Percentiles rank a stretch among this genome's conserved stretches.
Conservation (phyloP, 129 eudicot genomes). For the Flaveria linearis region DNA sequence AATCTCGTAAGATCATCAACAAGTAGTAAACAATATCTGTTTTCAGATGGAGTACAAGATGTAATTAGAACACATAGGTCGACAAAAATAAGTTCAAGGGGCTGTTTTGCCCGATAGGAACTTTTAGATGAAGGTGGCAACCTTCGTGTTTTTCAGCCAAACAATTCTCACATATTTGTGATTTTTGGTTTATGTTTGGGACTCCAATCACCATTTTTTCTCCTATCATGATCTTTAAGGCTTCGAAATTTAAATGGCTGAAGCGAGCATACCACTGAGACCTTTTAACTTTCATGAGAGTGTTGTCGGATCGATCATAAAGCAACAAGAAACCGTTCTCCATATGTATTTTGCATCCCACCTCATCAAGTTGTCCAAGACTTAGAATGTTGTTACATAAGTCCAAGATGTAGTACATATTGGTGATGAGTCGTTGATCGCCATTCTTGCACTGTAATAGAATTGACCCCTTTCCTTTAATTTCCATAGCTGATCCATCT, state of each 20-base stretch:
- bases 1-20: background rate
- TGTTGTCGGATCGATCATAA: too few relatives aligned
- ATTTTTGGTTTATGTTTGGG: background rate
- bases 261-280: background rate
- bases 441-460: background rate
- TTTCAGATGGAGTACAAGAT: background rate
- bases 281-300: too few relatives aligned
- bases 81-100: background rate
- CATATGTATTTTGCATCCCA: too few relatives aligned
- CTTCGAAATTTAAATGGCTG: background rate
- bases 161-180: background rate
- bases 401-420: too few relatives aligned
- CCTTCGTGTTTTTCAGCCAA: background rate
- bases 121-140: background rate
- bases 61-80: background rate
- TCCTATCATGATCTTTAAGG: background rate
- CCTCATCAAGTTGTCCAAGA: too few relatives aligned
- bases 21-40: background rate
- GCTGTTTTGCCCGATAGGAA: background rate
- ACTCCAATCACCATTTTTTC: background rate
- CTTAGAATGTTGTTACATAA: too few relatives aligned
- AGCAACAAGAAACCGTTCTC: too few relatives aligned
- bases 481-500: background rate
- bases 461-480: background rate
- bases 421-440: background rate